Evolutionary conservation across 176 grass and related monocot species (phyloP).

Genomic region (Guadua angustifolia): DNA sequence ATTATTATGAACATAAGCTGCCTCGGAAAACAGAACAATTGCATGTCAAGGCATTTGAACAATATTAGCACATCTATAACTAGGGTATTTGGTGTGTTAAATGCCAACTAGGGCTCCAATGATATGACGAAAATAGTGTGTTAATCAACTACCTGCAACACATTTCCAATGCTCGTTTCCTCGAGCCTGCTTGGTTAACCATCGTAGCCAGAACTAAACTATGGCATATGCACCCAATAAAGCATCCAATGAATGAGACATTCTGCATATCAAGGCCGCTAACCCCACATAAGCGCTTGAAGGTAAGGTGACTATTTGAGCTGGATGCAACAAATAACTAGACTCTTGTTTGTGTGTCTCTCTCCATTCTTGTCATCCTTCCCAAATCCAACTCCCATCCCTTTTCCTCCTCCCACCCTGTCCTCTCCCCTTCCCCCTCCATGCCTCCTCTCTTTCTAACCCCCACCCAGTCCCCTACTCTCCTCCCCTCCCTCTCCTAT

Average conservation of each 20-base stretch:
- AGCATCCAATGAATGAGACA: not conserved
- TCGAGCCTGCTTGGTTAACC: not conserved
- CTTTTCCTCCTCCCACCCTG: not conserved
- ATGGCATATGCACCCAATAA: not conserved
- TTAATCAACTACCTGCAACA: not conserved
- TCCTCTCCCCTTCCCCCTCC: not conserved
- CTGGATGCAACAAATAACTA: conserved; percentile 7
- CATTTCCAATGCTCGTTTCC: not conserved
- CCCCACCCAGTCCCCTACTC: too few species aligned
- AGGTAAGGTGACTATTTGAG: conserved; percentile 2
- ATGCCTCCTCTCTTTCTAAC: not conserved
- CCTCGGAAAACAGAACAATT: not conserved
- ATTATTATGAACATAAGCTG: not conserved
- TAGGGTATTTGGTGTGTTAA: not conserved
- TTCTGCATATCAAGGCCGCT: not conserved
- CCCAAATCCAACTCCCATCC: not conserved
- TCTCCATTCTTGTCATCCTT: not conserved
- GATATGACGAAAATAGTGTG: not conserved
- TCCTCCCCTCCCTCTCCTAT: too few species aligned
- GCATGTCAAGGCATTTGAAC: not conserved
- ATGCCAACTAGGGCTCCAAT: not conserved
- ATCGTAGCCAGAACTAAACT: not conserved
- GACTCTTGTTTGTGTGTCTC: not conserved
- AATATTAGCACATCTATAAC: not conserved
- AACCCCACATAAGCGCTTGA: not conserved